phyloP scores from a whole-genome alignment of 345 rosid species.

The Trapa bicornis region DNA sequence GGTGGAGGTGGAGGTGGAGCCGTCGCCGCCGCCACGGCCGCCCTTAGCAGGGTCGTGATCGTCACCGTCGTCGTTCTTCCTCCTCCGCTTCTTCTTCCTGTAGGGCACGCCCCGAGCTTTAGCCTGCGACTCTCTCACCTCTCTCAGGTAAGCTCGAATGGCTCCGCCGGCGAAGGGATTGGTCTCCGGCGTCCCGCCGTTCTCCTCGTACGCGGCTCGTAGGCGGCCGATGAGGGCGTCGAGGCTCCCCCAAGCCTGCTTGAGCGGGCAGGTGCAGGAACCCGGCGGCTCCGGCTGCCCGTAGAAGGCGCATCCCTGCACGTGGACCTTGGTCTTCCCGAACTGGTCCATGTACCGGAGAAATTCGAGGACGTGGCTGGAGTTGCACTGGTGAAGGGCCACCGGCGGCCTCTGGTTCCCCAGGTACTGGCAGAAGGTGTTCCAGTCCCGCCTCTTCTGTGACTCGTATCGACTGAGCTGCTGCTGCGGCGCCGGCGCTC shows the following conservation, averaged over 20 bases:
- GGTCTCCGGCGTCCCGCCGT: slow-evolving; percentile 64
- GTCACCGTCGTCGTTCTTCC: slow-evolving; percentile 8
- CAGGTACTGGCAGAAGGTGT: slow-evolving; percentile 21
- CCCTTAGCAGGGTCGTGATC: slow-evolving; percentile 15
- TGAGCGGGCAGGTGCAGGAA: slow-evolving; percentile 67
- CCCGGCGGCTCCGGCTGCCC: slow-evolving; percentile 80
- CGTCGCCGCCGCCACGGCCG: slow-evolving; percentile 11
- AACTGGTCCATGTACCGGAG: slow-evolving; percentile 27
- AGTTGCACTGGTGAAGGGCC: slow-evolving; percentile 23
- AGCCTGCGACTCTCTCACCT: slow-evolving; percentile 76
- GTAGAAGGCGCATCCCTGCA: slow-evolving; percentile 34
- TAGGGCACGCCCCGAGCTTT: slow-evolving; percentile 82
- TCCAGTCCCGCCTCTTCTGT: slow-evolving; percentile 14
- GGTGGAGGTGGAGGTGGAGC: slow-evolving; percentile 13
- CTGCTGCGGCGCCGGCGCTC: slow-evolving; percentile 6
- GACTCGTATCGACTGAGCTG: slow-evolving; percentile 31
- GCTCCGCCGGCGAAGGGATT: slow-evolving; percentile 74
- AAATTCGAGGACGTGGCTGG: slow-evolving; percentile 26
- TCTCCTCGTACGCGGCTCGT: slow-evolving; percentile 77
- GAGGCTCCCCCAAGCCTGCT: slow-evolving; percentile 90
- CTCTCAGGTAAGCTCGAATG: slow-evolving; percentile 55
- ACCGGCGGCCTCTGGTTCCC: slow-evolving; percentile 29
- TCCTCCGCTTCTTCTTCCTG: slow-evolving; percentile 69
- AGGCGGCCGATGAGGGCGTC: slow-evolving; percentile 86
- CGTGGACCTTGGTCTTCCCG: slow-evolving; percentile 9